Base-by-base conservation (phyloP, 1,139 yeast species). In the Kurtzmaniella quercitrusa region DNA sequence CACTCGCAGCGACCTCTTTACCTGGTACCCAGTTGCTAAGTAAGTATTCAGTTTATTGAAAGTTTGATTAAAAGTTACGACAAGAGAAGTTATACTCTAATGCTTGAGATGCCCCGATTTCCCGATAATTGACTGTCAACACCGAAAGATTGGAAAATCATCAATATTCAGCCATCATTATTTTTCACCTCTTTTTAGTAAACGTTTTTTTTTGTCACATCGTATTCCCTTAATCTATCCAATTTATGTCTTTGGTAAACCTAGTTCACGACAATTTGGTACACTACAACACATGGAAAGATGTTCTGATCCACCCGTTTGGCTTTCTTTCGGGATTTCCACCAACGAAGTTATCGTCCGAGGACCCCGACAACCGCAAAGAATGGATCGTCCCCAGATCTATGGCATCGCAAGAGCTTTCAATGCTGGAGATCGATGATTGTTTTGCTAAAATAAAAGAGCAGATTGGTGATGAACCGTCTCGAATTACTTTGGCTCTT, bases 271-370 rank as follows among this genome's bases (percentile, higher is more conserved):
- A 72, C 36, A 80, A 80, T 53, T 66, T 82, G 33, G 61, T 72
- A 2, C 76, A 79, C 50, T 79, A 78, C 54, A 77, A 76, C 51
- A 62, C 70, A 26, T 81, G 87, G 87, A 60, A 65, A 0, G 52
- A 65, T 5, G 75, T 80, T 0, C 39, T 51, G 14, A 52, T 59
- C 4, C 59, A 59, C 42, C 40, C 42, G n/a, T 17, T 49, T 17
- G 33, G 33, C 21, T 42, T 65, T 6, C 39, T 68, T 3, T 51
- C 60, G 3, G 75, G 74, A 2, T 26, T 42, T 17, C 73, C 74
- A 2, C 67, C 68, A 0, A 45, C 52, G 16, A 62, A 60, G 42
- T 51, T 66, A 22, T 56, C 50, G 16, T 47, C 58, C 2, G 46
- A 45, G 3, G 72, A 68, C 45, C 38, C 39, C 4, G 57, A 51